A percentile compares a stretch with the other conserved stretches of the same genome.
These are phyloP conservation scores for Angophora floribunda DNA, from an alignment of 345 rosid species.

Conservation along the genomic window DNA sequence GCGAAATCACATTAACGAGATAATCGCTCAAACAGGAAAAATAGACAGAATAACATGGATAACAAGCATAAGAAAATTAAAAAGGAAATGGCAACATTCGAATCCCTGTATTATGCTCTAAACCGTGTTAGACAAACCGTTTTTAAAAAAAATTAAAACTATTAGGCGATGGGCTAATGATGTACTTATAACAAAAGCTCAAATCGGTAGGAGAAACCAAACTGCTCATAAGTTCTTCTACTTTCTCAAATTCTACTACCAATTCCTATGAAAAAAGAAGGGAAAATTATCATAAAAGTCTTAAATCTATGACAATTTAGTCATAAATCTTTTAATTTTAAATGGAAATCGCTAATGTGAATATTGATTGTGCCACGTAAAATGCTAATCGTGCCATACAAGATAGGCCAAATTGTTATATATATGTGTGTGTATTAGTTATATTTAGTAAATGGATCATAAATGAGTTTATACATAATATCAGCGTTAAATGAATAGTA, in stretches of 20 bases:
- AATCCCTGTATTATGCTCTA: neutral
- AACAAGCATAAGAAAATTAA: fast-evolving
- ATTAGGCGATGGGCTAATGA: neutral
- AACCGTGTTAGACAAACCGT: neutral
- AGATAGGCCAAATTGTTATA: no score
- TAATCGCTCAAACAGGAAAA: neutral
- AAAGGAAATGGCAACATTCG: neutral
- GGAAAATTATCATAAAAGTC: no score
- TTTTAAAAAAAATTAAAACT: neutral
- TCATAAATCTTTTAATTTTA: no score
- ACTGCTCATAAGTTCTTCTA: neutral
- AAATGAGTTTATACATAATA: no score
- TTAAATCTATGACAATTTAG: fast-evolving
- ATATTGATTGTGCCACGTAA: fast-evolving
- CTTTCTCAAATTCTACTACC: neutral
- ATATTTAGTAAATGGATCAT: no score
- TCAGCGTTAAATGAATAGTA: no score
- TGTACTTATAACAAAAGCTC: neutral
- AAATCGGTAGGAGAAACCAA: neutral
- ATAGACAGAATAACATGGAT: neutral
- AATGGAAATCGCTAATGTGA: no score
- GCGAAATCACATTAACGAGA: neutral
- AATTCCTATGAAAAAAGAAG: neutral
- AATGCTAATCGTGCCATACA: no score
- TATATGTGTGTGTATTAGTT: no score